A percentile compares a stretch with the other conserved stretches of the same genome.
Conservation (phyloP, 768 basidiomycete species). For the Cystobasidium ongulense region DNA sequence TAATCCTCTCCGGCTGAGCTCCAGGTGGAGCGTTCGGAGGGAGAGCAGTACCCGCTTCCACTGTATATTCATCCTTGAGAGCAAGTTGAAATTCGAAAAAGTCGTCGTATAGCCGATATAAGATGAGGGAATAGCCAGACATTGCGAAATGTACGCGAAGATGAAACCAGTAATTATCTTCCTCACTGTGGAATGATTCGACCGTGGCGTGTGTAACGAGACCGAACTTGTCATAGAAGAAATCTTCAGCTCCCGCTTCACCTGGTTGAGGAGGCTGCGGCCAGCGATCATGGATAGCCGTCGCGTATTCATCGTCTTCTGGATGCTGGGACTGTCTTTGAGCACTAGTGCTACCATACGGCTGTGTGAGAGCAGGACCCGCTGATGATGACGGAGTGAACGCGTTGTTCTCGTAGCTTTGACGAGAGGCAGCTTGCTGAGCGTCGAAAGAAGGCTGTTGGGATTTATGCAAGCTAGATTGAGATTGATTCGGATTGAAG, state of each 20-base stretch:
- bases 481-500: not conserved
- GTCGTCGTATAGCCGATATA: conserved; percentile 93
- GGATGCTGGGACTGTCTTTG: not conserved
- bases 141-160: conserved; percentile 66
- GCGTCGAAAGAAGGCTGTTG: conserved; percentile 2
- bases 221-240: conserved; percentile 48
- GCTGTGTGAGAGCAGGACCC: not conserved
- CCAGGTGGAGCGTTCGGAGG: conserved; percentile 41
- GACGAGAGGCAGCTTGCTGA: not conserved
- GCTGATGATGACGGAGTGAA: not conserved
- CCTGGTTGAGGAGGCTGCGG: conserved; percentile 38
- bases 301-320: not conserved
- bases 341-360: not conserved
- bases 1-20: conserved; percentile 54
- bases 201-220: conserved; percentile 78
- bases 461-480: not conserved
- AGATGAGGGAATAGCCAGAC: conserved; percentile 59
- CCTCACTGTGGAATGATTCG: conserved; percentile 94
- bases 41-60: conserved; percentile 71
- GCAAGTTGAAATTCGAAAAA: conserved; percentile 95
- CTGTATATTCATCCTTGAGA: conserved; percentile 75
- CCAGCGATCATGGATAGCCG: conserved; percentile 42
- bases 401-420: conserved; percentile 7
- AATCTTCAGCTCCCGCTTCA: conserved; percentile 35
- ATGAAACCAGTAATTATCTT: conserved; percentile 95